Evolutionary conservation across 441 rosid species (phyloP).

Genomic region (Corymbia citriodora): DNA sequence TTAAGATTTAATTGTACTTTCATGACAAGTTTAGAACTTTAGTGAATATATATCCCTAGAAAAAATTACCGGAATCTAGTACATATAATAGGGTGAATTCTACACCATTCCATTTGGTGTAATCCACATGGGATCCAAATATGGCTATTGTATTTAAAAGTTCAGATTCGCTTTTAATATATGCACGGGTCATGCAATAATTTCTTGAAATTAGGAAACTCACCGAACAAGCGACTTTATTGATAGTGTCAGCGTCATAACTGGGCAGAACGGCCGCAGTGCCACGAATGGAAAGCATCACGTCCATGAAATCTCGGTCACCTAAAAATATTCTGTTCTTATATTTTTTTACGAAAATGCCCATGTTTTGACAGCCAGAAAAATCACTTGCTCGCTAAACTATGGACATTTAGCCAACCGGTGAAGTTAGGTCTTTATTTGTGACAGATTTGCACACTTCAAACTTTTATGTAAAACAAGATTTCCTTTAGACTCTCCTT

Average conservation of each 20-base stretch:
- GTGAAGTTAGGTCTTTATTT: too few species aligned
- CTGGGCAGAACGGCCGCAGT: background rate
- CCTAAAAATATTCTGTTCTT: background rate
- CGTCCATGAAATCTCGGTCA: constrained; percentile 25
- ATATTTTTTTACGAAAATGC: too few species aligned
- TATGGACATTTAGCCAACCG: too few species aligned
- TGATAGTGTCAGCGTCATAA: constrained; percentile 14
- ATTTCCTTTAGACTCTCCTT: too few species aligned
- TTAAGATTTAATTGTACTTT: too few species aligned
- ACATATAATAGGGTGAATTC: background rate
- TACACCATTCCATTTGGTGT: background rate
- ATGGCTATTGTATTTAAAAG: background rate
- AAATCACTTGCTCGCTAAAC: too few species aligned
- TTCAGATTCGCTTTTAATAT: background rate
- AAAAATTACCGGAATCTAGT: too few species aligned
- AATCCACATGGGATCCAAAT: background rate
- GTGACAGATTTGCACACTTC: too few species aligned
- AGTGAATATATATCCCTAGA: too few species aligned
- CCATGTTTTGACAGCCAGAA: too few species aligned
- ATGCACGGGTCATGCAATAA: background rate
- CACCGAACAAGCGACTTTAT: constrained; percentile 21
- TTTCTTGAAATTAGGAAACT: background rate
- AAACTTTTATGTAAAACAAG: too few species aligned
- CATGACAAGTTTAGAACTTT: too few species aligned
- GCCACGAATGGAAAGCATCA: constrained; percentile 10